A percentile compares a stretch with the other conserved stretches of the same genome.
These are phyloP conservation scores for Sporothrix pallida DNA, from an alignment of 2,329 filamentous ascomycete genomes.

Conservation along the genomic window DNA sequence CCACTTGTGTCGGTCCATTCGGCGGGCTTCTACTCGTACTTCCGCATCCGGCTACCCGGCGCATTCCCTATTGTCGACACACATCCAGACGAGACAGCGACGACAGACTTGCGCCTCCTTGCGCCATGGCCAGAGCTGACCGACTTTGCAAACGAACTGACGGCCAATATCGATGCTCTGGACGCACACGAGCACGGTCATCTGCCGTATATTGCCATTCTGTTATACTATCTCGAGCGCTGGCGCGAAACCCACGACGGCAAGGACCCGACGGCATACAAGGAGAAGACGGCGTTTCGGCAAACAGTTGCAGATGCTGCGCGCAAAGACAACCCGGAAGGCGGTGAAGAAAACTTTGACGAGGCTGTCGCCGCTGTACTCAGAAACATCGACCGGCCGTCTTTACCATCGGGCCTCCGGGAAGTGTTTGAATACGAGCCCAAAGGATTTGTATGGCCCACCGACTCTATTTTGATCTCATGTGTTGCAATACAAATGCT, in stretches of 20 bases:
- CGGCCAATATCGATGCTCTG: conserved; percentile 70
- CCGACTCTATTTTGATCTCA: neutral
- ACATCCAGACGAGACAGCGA: conserved; percentile 86
- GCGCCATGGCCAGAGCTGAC: conserved; percentile 84
- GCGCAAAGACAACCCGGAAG: conserved; percentile 76
- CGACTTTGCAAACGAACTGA: conserved; percentile 69
- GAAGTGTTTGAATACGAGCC: conserved; percentile 74
- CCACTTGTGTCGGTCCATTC: conserved; percentile 85
- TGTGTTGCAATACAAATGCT: neutral
- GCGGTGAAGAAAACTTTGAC: conserved; percentile 95
- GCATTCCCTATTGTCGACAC: conserved; percentile 93
- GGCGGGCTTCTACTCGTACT: conserved; percentile 89
- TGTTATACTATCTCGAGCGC: conserved; percentile 79
- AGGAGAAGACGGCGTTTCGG: conserved; percentile 85
- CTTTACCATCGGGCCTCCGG: conserved; percentile 70
- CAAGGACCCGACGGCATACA: conserved; percentile 72
- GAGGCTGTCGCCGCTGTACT: conserved; percentile 87
- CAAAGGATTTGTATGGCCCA: conserved; percentile 30
- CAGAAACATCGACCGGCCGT: conserved; percentile 77
- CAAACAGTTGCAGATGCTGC: conserved; percentile 69
- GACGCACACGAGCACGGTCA: conserved; percentile 86
- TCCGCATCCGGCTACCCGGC: conserved; percentile 77
- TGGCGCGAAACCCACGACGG: conserved; percentile 79
- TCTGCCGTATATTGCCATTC: conserved; percentile 81
- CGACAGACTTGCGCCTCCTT: conserved; percentile 81